These are phyloP conservation scores for Leccinum pachyderme DNA, from an alignment of 1,284 basidiomycete species.

Conservation along the genomic window DNA sequence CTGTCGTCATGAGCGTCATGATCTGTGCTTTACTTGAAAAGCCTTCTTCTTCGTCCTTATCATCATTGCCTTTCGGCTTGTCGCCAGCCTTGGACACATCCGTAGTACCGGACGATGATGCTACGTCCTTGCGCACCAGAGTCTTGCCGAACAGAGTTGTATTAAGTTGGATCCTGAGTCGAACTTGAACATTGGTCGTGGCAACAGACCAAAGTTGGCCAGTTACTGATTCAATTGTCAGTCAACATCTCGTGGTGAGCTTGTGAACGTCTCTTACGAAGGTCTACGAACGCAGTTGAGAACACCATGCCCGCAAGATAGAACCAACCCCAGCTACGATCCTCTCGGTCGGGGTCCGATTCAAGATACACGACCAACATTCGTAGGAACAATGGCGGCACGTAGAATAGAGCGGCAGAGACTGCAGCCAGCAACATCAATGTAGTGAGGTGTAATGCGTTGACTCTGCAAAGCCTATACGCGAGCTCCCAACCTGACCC, in stretches of 20 bases:
- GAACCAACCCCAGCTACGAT: conserved; percentile 71
- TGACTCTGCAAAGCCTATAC: conserved; percentile 58
- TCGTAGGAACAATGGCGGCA: conserved; percentile 75
- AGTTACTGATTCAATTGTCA: conserved; percentile 24
- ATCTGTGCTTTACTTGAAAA: conserved; percentile 90
- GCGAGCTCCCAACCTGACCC: conserved; percentile 65
- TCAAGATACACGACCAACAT: conserved; percentile 75
- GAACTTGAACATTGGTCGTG: conserved; percentile 69
- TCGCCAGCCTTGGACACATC: conserved; percentile 24
- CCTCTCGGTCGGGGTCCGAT: conserved; percentile 48
- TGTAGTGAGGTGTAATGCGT: conserved; percentile 39
- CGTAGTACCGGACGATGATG: conserved; percentile 49
- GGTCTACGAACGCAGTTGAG: conserved; percentile 57
- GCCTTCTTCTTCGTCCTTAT: conserved; percentile 61
- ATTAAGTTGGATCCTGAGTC: conserved; percentile 81
- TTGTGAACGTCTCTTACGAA: conserved; percentile 43
- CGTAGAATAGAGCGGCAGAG: conserved; percentile 72
- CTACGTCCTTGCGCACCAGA: conserved; percentile 83
- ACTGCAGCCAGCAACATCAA: conserved; percentile 59
- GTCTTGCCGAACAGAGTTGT: conserved; percentile 87
- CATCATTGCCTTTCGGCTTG: conserved; percentile 33
- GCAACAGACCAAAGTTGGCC: conserved; percentile 71
- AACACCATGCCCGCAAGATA: conserved; percentile 70
- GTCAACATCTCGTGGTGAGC: not conserved
- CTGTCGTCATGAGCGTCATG: conserved; percentile 65